These are phyloP conservation scores for Elongisporangium senticosum DNA, from an alignment of 352 stramenopile genomes.

Conservation along the genomic window DNA sequence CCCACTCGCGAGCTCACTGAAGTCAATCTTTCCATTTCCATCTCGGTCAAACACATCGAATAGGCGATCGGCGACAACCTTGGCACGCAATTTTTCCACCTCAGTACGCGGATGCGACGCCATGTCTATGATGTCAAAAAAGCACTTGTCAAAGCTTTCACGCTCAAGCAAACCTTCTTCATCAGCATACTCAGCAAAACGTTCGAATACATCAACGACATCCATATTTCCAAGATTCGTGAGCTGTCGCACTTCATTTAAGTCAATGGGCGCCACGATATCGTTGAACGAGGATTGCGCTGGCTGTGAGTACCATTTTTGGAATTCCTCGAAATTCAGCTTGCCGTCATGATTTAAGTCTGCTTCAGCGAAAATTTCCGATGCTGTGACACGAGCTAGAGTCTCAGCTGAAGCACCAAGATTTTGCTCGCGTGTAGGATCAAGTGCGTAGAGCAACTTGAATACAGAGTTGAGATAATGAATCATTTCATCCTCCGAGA, in stretches of 20 bases:
- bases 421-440: constrained; percentile 52
- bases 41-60: constrained; percentile 83
- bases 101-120: constrained; percentile 55
- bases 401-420: constrained; percentile 56
- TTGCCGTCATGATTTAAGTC: constrained; percentile 82
- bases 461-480: constrained; percentile 85
- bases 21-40: constrained; percentile 74
- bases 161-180: constrained; percentile 53
- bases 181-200: constrained; percentile 70
- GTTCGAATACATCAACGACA: constrained; percentile 83
- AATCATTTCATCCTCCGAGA: constrained; percentile 81
- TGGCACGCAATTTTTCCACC: constrained; percentile 53
- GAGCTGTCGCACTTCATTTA: constrained; percentile 79
- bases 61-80: constrained; percentile 66
- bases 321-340: constrained; percentile 83
- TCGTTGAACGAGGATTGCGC: constrained; percentile 66
- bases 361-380: constrained; percentile 83
- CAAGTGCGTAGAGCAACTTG: constrained; percentile 68
- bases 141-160: constrained; percentile 67
- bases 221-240: constrained; percentile 81
- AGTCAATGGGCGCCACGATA: constrained; percentile 59
- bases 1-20: constrained; percentile 80
- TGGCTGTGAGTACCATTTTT: constrained; percentile 72
- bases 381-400: constrained; percentile 57
- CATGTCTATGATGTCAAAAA: constrained; percentile 66